A percentile compares a stretch with the other conserved stretches of the same genome.
Evolutionary conservation across 352 stramenopile species (phyloP).

Genomic region (Phytopythium helicoides): DNA sequence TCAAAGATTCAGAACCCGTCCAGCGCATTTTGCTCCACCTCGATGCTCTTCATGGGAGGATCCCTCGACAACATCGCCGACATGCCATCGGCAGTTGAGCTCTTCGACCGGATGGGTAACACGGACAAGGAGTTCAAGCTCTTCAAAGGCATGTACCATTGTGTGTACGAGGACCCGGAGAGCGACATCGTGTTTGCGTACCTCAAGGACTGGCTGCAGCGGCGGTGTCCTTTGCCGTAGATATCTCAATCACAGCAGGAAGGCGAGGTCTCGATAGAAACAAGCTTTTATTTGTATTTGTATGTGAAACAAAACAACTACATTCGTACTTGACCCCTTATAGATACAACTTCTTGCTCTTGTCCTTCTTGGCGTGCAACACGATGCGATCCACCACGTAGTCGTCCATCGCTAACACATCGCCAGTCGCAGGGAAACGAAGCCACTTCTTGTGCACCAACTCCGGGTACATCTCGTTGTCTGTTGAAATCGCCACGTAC

Average conservation of each 20-base stretch:
- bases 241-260: not conserved
- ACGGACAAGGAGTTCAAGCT: conserved; percentile 61
- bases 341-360: conserved; percentile 13
- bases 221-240: conserved; percentile 16
- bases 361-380: conserved; percentile 13
- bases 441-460: conserved; percentile 12
- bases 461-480: conserved; percentile 7
- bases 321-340: no score
- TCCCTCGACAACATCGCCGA: conserved; percentile 47
- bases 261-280: no score
- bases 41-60: conserved; percentile 38
- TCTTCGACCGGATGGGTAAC: conserved; percentile 43
- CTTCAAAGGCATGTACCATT: conserved; percentile 54
- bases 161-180: conserved; percentile 57
- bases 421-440: conserved; percentile 17
- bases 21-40: conserved; percentile 22
- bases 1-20: conserved; percentile 11
- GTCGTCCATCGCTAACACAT: conserved; percentile 7
- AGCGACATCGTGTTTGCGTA: conserved; percentile 44
- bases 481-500: conserved; percentile 8
- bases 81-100: conserved; percentile 32
- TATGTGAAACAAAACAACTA: no score
- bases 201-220: conserved; percentile 34
- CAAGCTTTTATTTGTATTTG: no score
- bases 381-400: conserved; percentile 13